Evolutionary conservation across 1,284 basidiomycete species (phyloP), one percentile per base, ranked within the genome.

Genomic region (Moesziomyces parantarcticus): DNA sequence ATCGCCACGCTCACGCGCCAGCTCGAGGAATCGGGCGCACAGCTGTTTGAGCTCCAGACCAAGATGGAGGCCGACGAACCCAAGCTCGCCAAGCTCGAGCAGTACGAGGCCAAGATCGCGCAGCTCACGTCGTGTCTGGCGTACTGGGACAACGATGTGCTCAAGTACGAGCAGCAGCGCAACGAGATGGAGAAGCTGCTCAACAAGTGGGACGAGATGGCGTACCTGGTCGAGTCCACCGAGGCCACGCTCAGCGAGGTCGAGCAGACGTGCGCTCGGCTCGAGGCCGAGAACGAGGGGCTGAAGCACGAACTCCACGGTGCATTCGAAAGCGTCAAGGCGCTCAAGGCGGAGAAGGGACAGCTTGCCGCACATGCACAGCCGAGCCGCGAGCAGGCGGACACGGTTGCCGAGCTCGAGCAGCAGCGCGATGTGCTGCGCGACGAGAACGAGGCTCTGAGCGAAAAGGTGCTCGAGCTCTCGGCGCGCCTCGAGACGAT

Each of bases 141-240:
- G 18, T 69, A 75, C 44, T 82, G 80, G 81, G 81, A 79, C 40
- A 50, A 61, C 3, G 80, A 82, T 22, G 69, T 83, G 49, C 13
- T 56, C 10, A 66, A 71, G 54, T 78, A 74, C 64, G 76, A 82
- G 44, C 54, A 43, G 50, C 81, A 83, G 73, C 50, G 75, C 42
- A 26, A 36, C 20, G 73, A 82, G 68, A 80, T 83, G 78, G 68
- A 77, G 50, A 63, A 60, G 56, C 50, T 82, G 45, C 50, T 78
- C 18, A 57, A 52, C 22, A 70, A 58, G 47, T 81, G 77, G 76
- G 61, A 72, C 34, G 73, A 76, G 54, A 78, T 82, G 77, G 69
- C 62, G 41, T 71, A 76, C 50, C 10, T 75, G n/a, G 63, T 81
- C 22, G 61, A 67, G n/a, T 62, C 70, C 41, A 76, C 70, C 20